These are phyloP conservation scores for Trichosanthes cucumerina DNA, from an alignment of 306 rosid species.

Conservation along the genomic window DNA sequence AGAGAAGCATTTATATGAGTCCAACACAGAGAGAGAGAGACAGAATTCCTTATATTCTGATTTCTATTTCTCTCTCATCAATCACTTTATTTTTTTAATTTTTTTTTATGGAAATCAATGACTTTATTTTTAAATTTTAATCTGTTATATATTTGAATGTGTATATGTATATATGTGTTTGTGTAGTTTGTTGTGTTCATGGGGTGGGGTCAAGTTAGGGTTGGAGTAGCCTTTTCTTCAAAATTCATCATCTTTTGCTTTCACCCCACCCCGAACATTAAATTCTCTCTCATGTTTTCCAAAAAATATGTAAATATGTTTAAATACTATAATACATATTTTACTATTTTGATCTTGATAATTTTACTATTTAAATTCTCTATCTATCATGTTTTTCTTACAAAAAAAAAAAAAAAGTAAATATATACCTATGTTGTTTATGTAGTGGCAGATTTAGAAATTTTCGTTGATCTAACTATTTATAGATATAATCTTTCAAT, in stretches of 20 bases:
- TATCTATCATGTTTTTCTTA: too few relatives aligned
- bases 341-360: too few relatives aligned
- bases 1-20: constrained; percentile 23
- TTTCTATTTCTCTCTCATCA: constrained; percentile 17
- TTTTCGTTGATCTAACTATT: too few relatives aligned
- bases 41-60: constrained; percentile 22
- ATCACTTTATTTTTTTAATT: not conserved
- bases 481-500: too few relatives aligned
- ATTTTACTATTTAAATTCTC: not conserved
- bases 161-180: too few relatives aligned
- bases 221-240: not conserved
- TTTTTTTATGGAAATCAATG: not conserved
- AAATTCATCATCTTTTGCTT: not conserved
- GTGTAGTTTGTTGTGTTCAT: not conserved
- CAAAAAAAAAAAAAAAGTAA: too few relatives aligned
- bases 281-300: not conserved
- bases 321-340: too few relatives aligned
- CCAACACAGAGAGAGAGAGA: constrained; percentile 30
- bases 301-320: not conserved
- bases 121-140: not conserved
- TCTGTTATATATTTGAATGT: not conserved
- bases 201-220: not conserved
- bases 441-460: too few relatives aligned
- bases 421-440: too few relatives aligned
- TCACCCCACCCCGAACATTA: not conserved